A percentile compares a stretch with the other conserved stretches of the same genome.
Conservation (phyloP, 495 filamentous ascomycete species). For the Neurospora sp. region DNA sequence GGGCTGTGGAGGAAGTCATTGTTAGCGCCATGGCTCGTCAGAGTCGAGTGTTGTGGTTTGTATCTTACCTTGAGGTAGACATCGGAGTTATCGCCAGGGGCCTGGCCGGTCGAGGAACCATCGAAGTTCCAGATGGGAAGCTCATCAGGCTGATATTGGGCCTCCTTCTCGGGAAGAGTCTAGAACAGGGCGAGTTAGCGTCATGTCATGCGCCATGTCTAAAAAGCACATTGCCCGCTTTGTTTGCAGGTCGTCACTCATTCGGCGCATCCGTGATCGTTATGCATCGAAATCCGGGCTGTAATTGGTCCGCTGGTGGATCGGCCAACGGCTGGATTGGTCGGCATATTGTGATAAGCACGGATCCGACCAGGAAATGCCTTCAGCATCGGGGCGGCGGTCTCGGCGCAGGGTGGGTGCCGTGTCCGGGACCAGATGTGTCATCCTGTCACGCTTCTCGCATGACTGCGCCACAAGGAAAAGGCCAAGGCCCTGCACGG, state of each 20-base stretch:
- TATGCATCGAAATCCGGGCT: background rate
- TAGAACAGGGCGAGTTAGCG: slow-evolving; percentile 29
- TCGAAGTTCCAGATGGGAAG: slow-evolving; percentile 99
- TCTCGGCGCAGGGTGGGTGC: background rate
- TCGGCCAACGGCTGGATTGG: background rate
- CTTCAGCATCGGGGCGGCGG: background rate
- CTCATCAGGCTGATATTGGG: slow-evolving; percentile 51
- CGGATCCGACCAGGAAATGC: background rate
- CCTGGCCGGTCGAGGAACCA: slow-evolving; percentile 89
- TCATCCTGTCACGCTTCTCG: background rate
- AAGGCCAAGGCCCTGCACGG: background rate
- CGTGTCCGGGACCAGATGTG: background rate
- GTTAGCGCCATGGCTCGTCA: background rate
- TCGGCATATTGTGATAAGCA: background rate
- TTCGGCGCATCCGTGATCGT: background rate
- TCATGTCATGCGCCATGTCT: slow-evolving; percentile 1
- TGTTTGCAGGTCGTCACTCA: background rate
- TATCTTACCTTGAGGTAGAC: slow-evolving; percentile 59
- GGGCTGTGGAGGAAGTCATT: slow-evolving; percentile 41
- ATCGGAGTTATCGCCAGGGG: slow-evolving; percentile 93
- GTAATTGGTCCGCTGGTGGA: background rate
- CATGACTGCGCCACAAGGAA: background rate
- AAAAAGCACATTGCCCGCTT: slow-evolving; percentile 5
- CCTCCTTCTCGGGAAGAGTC: slow-evolving; percentile 61
- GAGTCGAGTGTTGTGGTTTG: background rate